Evolutionary conservation across 164 flowering plant species (phyloP), one percentile per base, ranked within the genome.

Genomic region (Stephania yunnanensis): DNA sequence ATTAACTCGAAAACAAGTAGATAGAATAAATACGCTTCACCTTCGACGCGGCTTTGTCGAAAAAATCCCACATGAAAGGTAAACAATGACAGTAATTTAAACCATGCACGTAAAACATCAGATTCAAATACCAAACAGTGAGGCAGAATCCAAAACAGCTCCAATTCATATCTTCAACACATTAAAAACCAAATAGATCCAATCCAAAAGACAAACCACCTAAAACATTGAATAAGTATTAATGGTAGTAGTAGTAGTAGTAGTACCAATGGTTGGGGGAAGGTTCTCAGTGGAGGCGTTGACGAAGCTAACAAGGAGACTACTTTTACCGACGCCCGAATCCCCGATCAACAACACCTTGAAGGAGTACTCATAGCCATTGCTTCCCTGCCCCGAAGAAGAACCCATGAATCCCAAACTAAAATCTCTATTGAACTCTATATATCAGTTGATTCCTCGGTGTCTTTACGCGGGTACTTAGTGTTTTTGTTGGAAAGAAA

Each of bases 291-390:
- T 80, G 55, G 83, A 77, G 64, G 82, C 83, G 66, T 97, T 89
- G 55, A 91, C 89, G 85, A 91, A 94, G 48, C 86, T 89, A 78
- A 91, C 81, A 58, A 95, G 93, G n/a, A 95, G 82, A 81, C 95
- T 91, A 76, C 97, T 95, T 75, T 93, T 95, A 20, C 98, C 98
- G 71, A 95, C 98, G 6, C 87, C 95, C 20, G 97, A 91, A 72
- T 92, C 98, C 2, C 98, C 98, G 44, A 89, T 85, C 86, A 94
- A 77, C 85, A 92, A 78, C 58, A 95, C 81, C 91, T 95, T 95
- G 71, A 95, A 95, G 9, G 96, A 92, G 75, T 84, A 89, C 84
- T 95, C 98, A 72, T 82, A 89, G 73, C 75, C 83, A 63, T 30
- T 84, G 67, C 30, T 80, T 10, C 77, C 78, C 15, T 74, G 70